phyloP scores from a whole-genome alignment of 1,139 yeast genomes.

The Schwanniomyces etchellsii region DNA sequence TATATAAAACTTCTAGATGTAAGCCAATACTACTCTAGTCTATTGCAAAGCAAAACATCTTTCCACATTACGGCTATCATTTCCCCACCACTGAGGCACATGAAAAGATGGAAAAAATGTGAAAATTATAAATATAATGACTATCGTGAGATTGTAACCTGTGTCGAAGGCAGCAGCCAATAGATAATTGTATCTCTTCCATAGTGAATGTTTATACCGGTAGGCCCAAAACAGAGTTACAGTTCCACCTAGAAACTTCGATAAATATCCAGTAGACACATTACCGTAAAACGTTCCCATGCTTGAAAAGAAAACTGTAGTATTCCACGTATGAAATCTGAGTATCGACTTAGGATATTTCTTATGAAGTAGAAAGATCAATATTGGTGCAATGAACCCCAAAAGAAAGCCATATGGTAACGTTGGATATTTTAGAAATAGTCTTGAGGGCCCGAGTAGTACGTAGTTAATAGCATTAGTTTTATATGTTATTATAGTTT shows the following conservation, averaged over 20 bases:
- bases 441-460: conserved; percentile 39
- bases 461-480: conserved; percentile 49
- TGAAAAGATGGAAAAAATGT: conserved; percentile 23
- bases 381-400: conserved; percentile 34
- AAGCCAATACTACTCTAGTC: background rate
- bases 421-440: conserved; percentile 33
- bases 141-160: conserved; percentile 38
- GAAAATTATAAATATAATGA: conserved; percentile 31
- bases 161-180: conserved; percentile 48
- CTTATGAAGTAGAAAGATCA: conserved; percentile 24
- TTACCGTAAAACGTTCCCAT: conserved; percentile 46
- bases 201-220: conserved; percentile 28
- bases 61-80: conserved; percentile 34
- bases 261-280: conserved; percentile 44
- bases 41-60: conserved; percentile 20
- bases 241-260: conserved; percentile 43
- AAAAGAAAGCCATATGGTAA: conserved; percentile 41
- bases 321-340: conserved; percentile 37
- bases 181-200: conserved; percentile 41
- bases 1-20: no score
- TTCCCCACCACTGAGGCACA: conserved; percentile 49
- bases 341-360: conserved; percentile 10
- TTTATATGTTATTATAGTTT: conserved; percentile 31
- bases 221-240: conserved; percentile 40
- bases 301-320: conserved; percentile 44